A percentile compares a stretch with the other conserved stretches of the same genome.
Conservation (phyloP, 2,329 filamentous ascomycete species). For the Pyrenochaeta sp. region DNA sequence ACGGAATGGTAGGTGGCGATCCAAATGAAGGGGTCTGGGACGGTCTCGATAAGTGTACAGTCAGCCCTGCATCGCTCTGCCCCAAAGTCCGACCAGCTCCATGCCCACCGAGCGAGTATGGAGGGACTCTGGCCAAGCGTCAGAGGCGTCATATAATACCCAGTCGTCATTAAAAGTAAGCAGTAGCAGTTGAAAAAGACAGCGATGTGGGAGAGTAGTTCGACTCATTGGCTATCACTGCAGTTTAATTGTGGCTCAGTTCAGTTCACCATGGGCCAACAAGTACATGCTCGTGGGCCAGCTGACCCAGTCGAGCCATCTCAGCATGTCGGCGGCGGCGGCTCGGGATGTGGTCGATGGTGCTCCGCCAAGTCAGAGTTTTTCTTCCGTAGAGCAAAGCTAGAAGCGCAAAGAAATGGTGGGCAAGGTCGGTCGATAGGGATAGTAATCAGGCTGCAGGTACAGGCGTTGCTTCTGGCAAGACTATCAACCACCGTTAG, state of each 20-base stretch:
- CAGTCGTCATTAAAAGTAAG: too few species aligned
- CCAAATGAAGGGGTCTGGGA: not conserved
- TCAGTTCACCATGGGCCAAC: too few species aligned
- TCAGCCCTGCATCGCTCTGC: not conserved
- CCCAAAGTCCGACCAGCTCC: not conserved
- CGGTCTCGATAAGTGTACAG: not conserved
- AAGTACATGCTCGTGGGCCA: too few species aligned
- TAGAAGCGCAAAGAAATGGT: not conserved
- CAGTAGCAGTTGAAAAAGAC: too few species aligned
- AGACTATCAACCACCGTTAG: not conserved
- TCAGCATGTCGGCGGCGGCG: too few species aligned
- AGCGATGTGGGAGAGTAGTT: too few species aligned
- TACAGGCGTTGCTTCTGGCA: not conserved
- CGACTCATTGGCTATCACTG: too few species aligned
- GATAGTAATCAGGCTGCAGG: constrained; percentile 1
- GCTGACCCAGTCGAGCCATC: too few species aligned
- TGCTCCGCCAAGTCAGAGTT: not conserved
- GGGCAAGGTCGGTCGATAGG: not conserved
- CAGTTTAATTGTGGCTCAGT: too few species aligned
- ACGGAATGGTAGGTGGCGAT: not conserved
- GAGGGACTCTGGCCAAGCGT: not conserved
- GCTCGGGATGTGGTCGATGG: not conserved
- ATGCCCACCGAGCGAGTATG: not conserved
- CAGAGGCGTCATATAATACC: too few species aligned
- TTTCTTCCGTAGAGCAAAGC: not conserved